Evolutionary conservation across 1,284 basidiomycete genomes (phyloP), one percentile per base, ranked within the genome.

Genomic region (Calocybe gambosa): DNA sequence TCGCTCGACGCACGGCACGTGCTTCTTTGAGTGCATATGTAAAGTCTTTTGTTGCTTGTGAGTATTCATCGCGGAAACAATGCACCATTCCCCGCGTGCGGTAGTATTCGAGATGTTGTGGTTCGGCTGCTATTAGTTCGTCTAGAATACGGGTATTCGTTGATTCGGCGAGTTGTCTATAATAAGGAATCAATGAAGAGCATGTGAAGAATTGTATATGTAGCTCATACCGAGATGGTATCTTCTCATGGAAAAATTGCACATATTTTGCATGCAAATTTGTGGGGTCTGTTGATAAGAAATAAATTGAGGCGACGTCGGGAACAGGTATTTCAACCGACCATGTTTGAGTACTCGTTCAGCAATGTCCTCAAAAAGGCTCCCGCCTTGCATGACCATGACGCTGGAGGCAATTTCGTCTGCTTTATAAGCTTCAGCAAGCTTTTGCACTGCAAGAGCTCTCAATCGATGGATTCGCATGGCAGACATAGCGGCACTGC

Each of bases 371-470:
- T 92, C 88, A 55, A 92, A 87, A 1, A 90, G 85, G 52, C 81
- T 89, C 1, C 89, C 88, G 23, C 88, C 85, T 59, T 91, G 89
- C 88, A 92, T 92, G 31, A 91, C 80, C 82, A 90, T 88, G 28
- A 92, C 89, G 58, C 85, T 88, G 1, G 85, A 85, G 1, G 89
- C 89, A 56, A 92, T 87, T 61, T 92, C 88, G 59, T 92, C 88
- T 15, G 77, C 72, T 58, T 80, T 80, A 58, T 91, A 92, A 9
- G 89, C 88, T 19, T 81, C 76, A 0, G 89, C 85, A 23, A 90
- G 70, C 59, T 89, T 89, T 61, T 89, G 83, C 16, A 91, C 86
- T 0, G 88, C 88, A 33, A 90, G 72, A 0, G 77, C 80, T 28
- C 88, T 68, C 36, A 92, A 64, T 36, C 85, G 71, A 59, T 91